A percentile compares a stretch with the other conserved stretches of the same genome.
phyloP scores from a whole-genome alignment of 2,329 filamentous ascomycete species.

The Aspergillus nomiae region DNA sequence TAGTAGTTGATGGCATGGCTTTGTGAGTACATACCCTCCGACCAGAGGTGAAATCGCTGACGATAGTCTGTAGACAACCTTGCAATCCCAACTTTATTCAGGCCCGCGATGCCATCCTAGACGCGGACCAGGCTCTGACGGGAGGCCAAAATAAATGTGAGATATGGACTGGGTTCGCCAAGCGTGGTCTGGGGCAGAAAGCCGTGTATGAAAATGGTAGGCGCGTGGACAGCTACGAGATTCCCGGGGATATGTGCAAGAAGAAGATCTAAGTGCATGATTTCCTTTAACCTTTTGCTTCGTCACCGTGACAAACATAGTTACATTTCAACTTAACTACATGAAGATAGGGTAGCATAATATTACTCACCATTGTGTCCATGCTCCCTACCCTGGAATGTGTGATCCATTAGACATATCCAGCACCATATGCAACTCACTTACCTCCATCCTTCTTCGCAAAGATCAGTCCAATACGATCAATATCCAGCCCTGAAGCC shows the following conservation, averaged over 20 bases:
- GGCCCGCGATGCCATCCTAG: conserved; percentile 18
- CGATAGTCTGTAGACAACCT: conserved; percentile 12
- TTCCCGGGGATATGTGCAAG: background rate
- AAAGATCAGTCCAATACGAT: background rate
- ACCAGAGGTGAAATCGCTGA: background rate
- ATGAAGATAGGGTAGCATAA: background rate
- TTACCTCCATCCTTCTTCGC: background rate
- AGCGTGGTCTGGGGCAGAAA: conserved; percentile 11
- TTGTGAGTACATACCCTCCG: conserved; percentile 8
- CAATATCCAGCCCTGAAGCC: background rate
- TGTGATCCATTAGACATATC: background rate
- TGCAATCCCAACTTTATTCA: conserved; percentile 19
- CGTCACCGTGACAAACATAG: background rate
- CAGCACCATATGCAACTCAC: background rate
- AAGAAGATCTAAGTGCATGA: background rate
- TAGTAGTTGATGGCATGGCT: conserved; percentile 18
- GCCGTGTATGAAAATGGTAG: background rate
- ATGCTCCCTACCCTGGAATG: background rate
- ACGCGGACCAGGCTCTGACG: conserved; percentile 16
- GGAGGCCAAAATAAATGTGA: conserved; percentile 15
- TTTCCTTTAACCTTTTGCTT: background rate
- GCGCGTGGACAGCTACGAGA: background rate
- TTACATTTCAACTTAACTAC: background rate
- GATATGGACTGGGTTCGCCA: conserved; percentile 20
- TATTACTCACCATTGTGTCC: background rate